Conservation (phyloP, 192 early-diverging fungal genomes). For the Podila horticola region DNA sequence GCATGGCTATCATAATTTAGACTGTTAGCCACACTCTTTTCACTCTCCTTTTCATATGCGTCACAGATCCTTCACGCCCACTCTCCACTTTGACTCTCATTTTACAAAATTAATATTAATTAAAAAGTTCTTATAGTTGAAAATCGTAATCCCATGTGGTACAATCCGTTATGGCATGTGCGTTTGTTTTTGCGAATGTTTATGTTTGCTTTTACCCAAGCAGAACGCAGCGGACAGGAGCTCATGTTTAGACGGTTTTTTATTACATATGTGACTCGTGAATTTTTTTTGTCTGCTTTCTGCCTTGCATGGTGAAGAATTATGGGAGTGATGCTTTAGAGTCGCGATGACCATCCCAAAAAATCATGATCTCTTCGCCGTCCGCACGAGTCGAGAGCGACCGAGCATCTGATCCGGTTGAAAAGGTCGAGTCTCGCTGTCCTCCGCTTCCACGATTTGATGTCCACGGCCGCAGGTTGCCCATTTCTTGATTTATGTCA, state of each 20-base stretch:
- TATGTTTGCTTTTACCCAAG: too few relatives aligned
- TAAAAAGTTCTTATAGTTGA: too few relatives aligned
- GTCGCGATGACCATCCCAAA: constrained; percentile 38
- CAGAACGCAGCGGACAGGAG: too few relatives aligned
- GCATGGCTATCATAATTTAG: too few relatives aligned
- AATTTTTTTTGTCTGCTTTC: not conserved
- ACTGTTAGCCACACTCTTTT: too few relatives aligned
- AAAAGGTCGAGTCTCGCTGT: constrained; percentile 28
- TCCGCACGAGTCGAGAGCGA: constrained; percentile 26
- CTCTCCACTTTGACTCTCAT: too few relatives aligned
- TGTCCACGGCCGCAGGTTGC: not conserved
- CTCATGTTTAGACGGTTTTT: not conserved
- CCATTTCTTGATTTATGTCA: not conserved
- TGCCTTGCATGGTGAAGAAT: not conserved
- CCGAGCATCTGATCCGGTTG: constrained; percentile 22
- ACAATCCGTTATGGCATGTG: too few relatives aligned
- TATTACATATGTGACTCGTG: not conserved
- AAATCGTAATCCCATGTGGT: too few relatives aligned
- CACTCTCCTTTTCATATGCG: too few relatives aligned
- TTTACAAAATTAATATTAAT: too few relatives aligned
- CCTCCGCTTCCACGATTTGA: not conserved
- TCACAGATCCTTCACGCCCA: too few relatives aligned
- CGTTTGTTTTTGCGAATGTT: too few relatives aligned
- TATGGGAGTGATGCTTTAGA: constrained; percentile 10
- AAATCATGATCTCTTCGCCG: constrained; percentile 49